Base-by-base conservation (phyloP, 2,329 filamentous ascomycete species). In the Apiospora hydei region DNA sequence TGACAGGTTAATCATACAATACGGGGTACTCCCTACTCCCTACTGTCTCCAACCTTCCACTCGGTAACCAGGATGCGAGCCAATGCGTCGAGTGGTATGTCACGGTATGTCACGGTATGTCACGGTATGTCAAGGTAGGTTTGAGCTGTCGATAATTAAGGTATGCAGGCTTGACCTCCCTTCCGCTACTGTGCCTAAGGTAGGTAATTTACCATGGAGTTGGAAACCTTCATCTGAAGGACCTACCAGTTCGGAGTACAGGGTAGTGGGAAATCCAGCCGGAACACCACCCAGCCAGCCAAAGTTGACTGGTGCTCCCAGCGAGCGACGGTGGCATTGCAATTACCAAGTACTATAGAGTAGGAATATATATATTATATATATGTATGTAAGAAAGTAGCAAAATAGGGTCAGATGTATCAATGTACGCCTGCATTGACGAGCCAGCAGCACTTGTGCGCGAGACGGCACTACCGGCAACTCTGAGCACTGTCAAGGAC, bases 1-100 rank as follows among this genome's bases (percentile, higher is more conserved):
- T 64, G 57, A 41, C 57, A 41, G 57, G 18, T 41, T 41, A 38
- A 64, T 64, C n/a, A 64, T 64, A 64, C 57, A 14, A 41, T 64
- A 64, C 57, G 57, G 57, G 34, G 18, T 21, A 61, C 7, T 21
- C 26, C 26, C 26, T 21, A 61, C 7, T 21, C 26, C 26, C 26
- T 57, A 57, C 53, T 21, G 53, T 34, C 34, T 30, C 14, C 16
- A 4, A 30, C 51, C 51, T 30, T 61, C 14, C 18, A 61, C 26
- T 61, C 30, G 53, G 26, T 34, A 64, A 38, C 16, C 18, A 64
- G n/a, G 30, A 38, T 61, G 53, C 53, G 16, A 34, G 18, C 30
- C 18, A 38, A n/a, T 38, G 34, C 34, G 7, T 38, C 7, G 34
- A 2, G 7, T 38, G 34, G 34, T 38, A 38, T 38, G 34, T 38